A percentile compares a stretch with the other conserved stretches of the same genome.
These are phyloP conservation scores for Candida quercuum DNA, from an alignment of 805 yeast species.

Conservation along the genomic window DNA sequence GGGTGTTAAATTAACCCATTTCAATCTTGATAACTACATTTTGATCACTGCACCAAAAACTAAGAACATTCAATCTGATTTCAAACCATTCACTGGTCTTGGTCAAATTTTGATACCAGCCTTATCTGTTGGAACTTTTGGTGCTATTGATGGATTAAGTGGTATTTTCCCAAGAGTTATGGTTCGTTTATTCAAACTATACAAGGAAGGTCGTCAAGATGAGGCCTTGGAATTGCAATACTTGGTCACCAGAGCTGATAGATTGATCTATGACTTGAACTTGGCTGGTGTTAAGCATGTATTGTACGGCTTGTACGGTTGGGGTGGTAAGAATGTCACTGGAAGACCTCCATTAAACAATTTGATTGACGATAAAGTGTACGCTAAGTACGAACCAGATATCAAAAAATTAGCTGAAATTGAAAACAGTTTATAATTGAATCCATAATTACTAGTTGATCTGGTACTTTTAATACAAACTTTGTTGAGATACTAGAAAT, in stretches of 20 bases:
- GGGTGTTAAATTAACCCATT: constrained; percentile 39
- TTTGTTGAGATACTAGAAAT: no score
- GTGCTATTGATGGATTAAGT: constrained; percentile 47
- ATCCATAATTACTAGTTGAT: no score
- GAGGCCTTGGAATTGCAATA: constrained; percentile 40
- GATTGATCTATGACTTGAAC: constrained; percentile 26
- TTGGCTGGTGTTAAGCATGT: constrained; percentile 28
- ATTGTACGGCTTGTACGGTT: constrained; percentile 18
- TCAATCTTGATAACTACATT: constrained; percentile 39
- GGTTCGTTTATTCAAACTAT: constrained; percentile 30
- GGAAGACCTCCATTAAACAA: constrained; percentile 30
- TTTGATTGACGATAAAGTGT: constrained; percentile 6
- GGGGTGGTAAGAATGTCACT: constrained; percentile 19
- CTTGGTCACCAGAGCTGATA: constrained; percentile 34
- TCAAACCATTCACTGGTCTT: constrained; percentile 43
- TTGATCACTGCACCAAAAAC: constrained; percentile 33
- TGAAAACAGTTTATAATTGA: constrained; percentile 10
- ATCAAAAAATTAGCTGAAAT: constrained; percentile 13
- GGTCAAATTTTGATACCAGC: constrained; percentile 48
- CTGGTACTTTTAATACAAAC: no score
- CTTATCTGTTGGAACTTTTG: constrained; percentile 37
- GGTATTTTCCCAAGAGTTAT: constrained; percentile 47
- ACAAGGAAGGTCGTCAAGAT: constrained; percentile 30
- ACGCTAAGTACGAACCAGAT: constrained; percentile 13
- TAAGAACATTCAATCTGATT: constrained; percentile 29